These are phyloP conservation scores for Ophioceras dolichostomum DNA, from an alignment of 2,329 filamentous ascomycete species.

Conservation along the genomic window DNA sequence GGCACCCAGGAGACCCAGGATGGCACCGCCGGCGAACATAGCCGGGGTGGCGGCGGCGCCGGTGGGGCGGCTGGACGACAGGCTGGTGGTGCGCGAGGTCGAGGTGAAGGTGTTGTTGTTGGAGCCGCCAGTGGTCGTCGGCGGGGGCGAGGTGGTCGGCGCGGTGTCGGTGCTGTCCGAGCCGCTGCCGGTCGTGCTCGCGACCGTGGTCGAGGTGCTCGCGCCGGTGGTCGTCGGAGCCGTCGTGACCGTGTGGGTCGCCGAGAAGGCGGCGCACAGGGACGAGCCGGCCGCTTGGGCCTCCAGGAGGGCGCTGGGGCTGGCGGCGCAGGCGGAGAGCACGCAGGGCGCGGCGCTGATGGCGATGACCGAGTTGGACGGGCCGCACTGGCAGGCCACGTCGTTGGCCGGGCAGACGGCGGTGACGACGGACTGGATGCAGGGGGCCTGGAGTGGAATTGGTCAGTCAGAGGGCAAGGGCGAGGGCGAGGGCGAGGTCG, in stretches of 20 bases:
- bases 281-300: constrained; percentile 18
- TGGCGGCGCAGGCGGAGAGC: constrained; percentile 14
- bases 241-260: background rate
- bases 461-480: too few species aligned
- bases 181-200: background rate
- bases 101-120: background rate
- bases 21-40: constrained; percentile 1
- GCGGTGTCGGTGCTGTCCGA: background rate
- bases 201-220: background rate
- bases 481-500: background rate
- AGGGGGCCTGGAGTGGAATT: constrained; percentile 24
- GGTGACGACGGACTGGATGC: constrained; percentile 31
- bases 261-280: constrained; percentile 12
- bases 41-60: background rate
- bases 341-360: constrained; percentile 17
- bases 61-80: background rate
- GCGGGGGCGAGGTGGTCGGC: background rate
- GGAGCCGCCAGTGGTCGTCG: background rate
- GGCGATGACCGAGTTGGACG: constrained; percentile 17
- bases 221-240: background rate
- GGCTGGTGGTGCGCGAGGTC: background rate
- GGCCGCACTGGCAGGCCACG: constrained; percentile 36
- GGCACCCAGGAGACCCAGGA: constrained; percentile 1
- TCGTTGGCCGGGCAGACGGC: constrained; percentile 33
- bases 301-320: constrained; percentile 10